Base-by-base conservation (phyloP, 2,329 filamentous ascomycete genomes). In the Cladosporium velox region DNA sequence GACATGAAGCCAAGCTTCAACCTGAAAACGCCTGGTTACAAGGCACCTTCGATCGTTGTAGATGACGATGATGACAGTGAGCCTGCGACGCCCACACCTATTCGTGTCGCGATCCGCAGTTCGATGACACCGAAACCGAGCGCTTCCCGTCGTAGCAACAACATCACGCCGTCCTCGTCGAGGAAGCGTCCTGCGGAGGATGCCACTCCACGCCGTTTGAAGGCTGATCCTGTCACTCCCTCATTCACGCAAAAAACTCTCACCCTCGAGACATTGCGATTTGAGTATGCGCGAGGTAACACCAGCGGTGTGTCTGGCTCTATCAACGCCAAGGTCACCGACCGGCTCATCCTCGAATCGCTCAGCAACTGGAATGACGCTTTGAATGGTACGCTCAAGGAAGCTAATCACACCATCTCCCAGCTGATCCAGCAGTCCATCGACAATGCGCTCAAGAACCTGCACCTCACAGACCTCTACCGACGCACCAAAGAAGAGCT, bases 271-370 rank as follows among this genome's bases (percentile, higher is more conserved):
- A 12, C 6, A 6, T 24, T 63, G 12, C 60, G 60, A 6, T 21
- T 12, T 3, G 24, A 63, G n/a, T 64, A 64, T n/a, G 61, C 54
- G 1, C 51, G 18, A 7, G 61, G 61, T 12, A 61, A 64, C 38
- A 47, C 59, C 4, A 57, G 65, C 18, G 44, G 38, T n/a, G 49
- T 66, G 2, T 38, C 47, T 7, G 59, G 32, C 26, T 32, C 38
- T 14, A 26, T 64, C 21, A 47, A 65, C 44, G 35, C 26, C 28
- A 64, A 55, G 14, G 61, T 64, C 12, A 52, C 52, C 21, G 41
- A 57, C 11, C n/a, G 47, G 1, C 78, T 77, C 65, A 65, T 66
- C 2, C 70, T 81, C 1, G 75, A 78, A 35, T 67, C 76, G 0
- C 70, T 80, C 15, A 67, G 69, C 2, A 47, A 65, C 4, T 64